phyloP scores from a whole-genome alignment of 208 protist species.

The Trypanosoma brucei region DNA sequence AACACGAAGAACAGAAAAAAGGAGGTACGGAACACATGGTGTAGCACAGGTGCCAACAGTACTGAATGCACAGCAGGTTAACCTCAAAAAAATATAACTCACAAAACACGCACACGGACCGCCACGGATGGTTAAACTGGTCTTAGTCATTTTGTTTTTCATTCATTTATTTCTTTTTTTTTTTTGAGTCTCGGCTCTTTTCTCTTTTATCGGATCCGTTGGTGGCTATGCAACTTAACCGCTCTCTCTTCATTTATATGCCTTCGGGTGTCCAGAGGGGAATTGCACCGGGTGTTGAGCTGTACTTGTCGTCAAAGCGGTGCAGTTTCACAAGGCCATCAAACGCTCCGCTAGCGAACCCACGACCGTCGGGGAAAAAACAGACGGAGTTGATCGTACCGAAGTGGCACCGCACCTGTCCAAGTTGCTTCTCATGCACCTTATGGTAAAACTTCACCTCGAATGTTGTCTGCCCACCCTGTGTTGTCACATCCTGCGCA shows the following conservation, averaged over 20 bases:
- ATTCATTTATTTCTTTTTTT: too few relatives aligned
- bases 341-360: conserved; percentile 91
- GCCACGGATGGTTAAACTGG: too few relatives aligned
- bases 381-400: conserved; percentile 97
- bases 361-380: conserved; percentile 94
- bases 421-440: conserved; percentile 93
- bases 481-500: conserved; percentile 93
- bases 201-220: not conserved
- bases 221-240: not conserved
- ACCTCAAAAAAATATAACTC: too few relatives aligned
- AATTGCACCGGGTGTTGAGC: conserved; percentile 52
- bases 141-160: too few relatives aligned
- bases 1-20: conserved; percentile 3
- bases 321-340: conserved; percentile 96
- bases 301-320: conserved; percentile 93
- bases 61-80: too few relatives aligned
- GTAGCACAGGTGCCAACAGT: not conserved
- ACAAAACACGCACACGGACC: too few relatives aligned
- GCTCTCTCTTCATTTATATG: not conserved
- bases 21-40: not conserved
- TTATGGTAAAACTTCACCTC: conserved; percentile 97
- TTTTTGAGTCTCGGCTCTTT: not conserved
- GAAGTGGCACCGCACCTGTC: conserved; percentile 96
- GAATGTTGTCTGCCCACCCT: conserved; percentile 89
- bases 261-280: conserved; percentile 52